These are phyloP conservation scores for Chaetomiaceae sp. DNA, from an alignment of 2,329 filamentous ascomycete species.

Conservation along the genomic window DNA sequence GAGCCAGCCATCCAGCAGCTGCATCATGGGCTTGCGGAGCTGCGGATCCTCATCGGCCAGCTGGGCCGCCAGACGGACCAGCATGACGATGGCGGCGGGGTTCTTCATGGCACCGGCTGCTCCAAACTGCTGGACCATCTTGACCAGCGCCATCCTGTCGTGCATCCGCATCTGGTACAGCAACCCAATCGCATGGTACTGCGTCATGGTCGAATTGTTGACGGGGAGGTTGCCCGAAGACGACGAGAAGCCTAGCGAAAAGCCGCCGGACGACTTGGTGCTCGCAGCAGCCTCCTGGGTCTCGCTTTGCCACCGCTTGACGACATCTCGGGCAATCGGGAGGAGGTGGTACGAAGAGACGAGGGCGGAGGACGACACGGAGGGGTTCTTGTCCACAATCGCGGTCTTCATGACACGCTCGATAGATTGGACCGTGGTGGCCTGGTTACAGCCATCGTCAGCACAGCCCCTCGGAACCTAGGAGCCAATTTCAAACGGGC, in stretches of 20 bases:
- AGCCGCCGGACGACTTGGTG: slow-evolving; percentile 80
- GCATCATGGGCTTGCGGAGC: slow-evolving; percentile 92
- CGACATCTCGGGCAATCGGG: slow-evolving; percentile 90
- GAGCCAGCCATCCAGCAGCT: slow-evolving; percentile 91
- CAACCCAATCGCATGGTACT: slow-evolving; percentile 96
- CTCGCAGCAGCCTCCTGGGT: slow-evolving; percentile 93
- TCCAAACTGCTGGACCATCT: slow-evolving; percentile 99
- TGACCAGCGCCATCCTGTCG: slow-evolving; percentile 96
- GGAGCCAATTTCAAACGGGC: not conserved
- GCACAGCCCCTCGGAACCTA: slow-evolving; percentile 6
- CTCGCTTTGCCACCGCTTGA: slow-evolving; percentile 96
- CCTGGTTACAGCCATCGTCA: slow-evolving; percentile 43
- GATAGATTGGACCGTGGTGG: slow-evolving; percentile 92
- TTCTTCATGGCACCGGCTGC: slow-evolving; percentile 89
- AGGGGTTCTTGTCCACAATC: slow-evolving; percentile 98
- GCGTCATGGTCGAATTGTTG: slow-evolving; percentile 93
- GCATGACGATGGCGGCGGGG: slow-evolving; percentile 83
- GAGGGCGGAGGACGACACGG: slow-evolving; percentile 90
- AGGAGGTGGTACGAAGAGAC: slow-evolving; percentile 97
- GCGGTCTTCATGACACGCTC: slow-evolving; percentile 98
- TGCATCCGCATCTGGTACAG: slow-evolving; percentile 97
- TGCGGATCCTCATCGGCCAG: slow-evolving; percentile 88
- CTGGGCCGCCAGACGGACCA: slow-evolving; percentile 88
- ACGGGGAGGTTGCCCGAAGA: slow-evolving; percentile 68
- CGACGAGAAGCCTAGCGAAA: slow-evolving; percentile 85